These are phyloP conservation scores for Fraxinus xanthoxyloides DNA, from an alignment of 305 asterid genomes.

Conservation along the genomic window DNA sequence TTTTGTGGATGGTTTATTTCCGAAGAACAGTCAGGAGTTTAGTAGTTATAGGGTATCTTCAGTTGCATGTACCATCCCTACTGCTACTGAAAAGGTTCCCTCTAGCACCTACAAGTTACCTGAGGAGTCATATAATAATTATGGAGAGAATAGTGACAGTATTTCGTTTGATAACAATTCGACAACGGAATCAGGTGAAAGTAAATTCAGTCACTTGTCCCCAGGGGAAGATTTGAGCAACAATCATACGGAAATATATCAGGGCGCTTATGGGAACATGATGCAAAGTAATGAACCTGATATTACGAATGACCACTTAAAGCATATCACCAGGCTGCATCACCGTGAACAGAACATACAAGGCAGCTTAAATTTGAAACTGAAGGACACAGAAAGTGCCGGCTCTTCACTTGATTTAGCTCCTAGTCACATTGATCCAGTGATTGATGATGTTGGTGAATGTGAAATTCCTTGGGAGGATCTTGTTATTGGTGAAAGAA, in stretches of 20 bases:
- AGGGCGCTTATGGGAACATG: conserved; percentile 29
- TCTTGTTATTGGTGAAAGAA: conserved; percentile 94
- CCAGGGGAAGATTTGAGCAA: conserved; percentile 31
- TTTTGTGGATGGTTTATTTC: conserved; percentile 36
- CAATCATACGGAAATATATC: conserved; percentile 38
- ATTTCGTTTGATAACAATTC: conserved; percentile 28
- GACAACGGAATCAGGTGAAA: conserved; percentile 37
- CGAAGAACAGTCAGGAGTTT: conserved; percentile 43
- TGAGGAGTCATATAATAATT: conserved; percentile 31
- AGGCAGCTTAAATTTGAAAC: conserved; percentile 37
- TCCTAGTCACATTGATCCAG: conserved; percentile 31
- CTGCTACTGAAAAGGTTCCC: conserved; percentile 33
- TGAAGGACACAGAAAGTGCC: conserved; percentile 42
- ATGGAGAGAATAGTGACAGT: conserved; percentile 33
- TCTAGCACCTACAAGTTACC: conserved; percentile 35
- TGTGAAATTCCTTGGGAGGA: conserved; percentile 99
- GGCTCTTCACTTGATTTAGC: conserved; percentile 38
- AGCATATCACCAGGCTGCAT: conserved; percentile 25
- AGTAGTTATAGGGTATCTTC: conserved; percentile 41
- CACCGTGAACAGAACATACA: conserved; percentile 38
- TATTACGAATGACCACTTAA: conserved; percentile 26
- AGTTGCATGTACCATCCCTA: conserved; percentile 50
- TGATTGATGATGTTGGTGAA: conserved; percentile 92
- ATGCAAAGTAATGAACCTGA: conserved; percentile 34
- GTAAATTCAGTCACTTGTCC: conserved; percentile 36